Conservation (phyloP, 441 rosid genomes). For the Sinapis alba region DNA sequence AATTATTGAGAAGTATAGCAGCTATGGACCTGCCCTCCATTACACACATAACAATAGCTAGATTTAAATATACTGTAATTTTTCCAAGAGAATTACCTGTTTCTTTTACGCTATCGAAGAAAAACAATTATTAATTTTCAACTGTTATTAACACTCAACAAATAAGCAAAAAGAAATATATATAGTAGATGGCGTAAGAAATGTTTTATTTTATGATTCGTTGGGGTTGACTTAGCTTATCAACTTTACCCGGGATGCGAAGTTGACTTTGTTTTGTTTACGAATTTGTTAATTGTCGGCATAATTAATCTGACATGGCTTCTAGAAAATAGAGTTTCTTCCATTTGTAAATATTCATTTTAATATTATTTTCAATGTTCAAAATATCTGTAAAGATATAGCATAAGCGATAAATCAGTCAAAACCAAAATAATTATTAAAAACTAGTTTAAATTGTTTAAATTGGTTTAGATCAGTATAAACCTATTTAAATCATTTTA, state of each 20-base stretch:
- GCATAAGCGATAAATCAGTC: background rate
- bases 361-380: background rate
- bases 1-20: conserved; percentile 5
- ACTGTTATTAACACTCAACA: background rate
- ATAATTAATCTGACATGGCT: conserved; percentile 14
- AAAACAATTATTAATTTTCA: background rate
- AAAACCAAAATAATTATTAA: background rate
- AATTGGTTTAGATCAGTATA: background rate
- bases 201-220: conserved; percentile 16
- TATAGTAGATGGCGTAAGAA: background rate
- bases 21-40: conserved; percentile 29
- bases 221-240: conserved; percentile 32
- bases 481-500: background rate
- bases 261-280: conserved; percentile 23
- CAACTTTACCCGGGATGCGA: conserved; percentile 7
- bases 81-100: conserved; percentile 14
- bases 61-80: conserved; percentile 3
- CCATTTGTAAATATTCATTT: background rate
- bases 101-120: conserved; percentile 32
- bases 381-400: background rate
- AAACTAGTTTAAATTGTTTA: background rate
- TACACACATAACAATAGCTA: conserved; percentile 19
- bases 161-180: background rate
- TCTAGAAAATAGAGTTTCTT: background rate
- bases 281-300: conserved; percentile 15